Evolutionary conservation across 129 eudicot genomes (phyloP).

Genomic region (Centrapalus pauciflorus): DNA sequence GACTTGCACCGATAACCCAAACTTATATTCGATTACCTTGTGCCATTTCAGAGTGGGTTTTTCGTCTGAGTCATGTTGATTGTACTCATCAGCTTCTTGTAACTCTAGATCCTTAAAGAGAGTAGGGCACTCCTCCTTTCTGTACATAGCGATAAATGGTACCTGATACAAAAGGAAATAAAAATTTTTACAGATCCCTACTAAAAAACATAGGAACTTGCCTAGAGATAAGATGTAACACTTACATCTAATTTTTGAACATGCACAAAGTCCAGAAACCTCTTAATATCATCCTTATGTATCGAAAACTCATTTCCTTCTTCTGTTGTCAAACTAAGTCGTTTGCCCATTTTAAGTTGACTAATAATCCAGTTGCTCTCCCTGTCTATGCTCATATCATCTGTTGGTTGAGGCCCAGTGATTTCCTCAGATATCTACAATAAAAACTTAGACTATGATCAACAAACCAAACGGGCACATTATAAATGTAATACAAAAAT

Average conservation of each 20-base stretch:
- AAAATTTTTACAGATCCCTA: neutral
- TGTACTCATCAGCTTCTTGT: constrained; percentile 33
- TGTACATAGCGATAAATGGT: constrained; percentile 78
- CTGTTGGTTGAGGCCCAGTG: constrained; percentile 63
- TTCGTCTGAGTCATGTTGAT: constrained; percentile 36
- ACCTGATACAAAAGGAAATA: constrained; percentile 34
- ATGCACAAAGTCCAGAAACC: constrained; percentile 68
- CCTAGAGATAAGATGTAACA: neutral
- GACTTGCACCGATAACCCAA: neutral
- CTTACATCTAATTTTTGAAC: constrained; percentile 78
- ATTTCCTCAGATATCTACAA: constrained; percentile 66
- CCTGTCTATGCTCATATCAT: constrained; percentile 46
- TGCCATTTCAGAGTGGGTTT: constrained; percentile 70
- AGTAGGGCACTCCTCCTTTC: constrained; percentile 73
- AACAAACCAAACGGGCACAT: constrained; percentile 7
- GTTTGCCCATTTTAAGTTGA: constrained; percentile 57
- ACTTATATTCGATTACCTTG: constrained; percentile 41
- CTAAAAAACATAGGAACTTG: neutral
- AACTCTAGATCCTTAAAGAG: constrained; percentile 57
- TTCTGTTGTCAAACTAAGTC: constrained; percentile 25
- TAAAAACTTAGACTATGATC: constrained; percentile 1
- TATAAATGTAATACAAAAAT: neutral
- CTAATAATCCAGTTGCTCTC: constrained; percentile 75
- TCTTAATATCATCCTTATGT: constrained; percentile 52
- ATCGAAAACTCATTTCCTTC: constrained; percentile 46